phyloP scores from a whole-genome alignment of 2,329 filamentous ascomycete genomes.

The Beauveria varroae region DNA sequence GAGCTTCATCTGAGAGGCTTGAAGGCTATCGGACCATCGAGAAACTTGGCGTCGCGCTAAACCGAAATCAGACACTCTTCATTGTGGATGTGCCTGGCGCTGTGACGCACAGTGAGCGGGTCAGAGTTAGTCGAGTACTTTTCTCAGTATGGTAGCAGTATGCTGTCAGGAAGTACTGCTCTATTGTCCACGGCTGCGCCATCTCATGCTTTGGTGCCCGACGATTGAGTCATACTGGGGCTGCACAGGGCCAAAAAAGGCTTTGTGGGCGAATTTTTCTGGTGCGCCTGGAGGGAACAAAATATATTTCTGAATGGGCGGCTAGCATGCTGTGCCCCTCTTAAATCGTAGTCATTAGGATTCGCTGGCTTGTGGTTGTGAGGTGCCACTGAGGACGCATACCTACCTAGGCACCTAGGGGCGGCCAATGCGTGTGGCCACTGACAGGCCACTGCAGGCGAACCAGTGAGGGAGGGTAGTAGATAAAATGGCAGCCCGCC shows the following conservation, averaged over 20 bases:
- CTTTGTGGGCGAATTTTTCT: not conserved
- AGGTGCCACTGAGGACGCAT: too few relatives aligned
- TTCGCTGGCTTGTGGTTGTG: not conserved
- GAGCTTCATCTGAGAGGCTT: not conserved
- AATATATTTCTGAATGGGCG: not conserved
- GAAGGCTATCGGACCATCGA: not conserved
- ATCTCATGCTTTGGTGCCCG: constrained; percentile 4
- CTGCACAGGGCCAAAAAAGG: not conserved
- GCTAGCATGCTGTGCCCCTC: constrained; percentile 1
- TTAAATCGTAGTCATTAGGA: not conserved
- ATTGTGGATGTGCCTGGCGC: not conserved
- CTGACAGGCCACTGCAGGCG: not conserved
- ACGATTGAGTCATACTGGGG: constrained; percentile 11
- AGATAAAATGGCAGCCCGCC: constrained; percentile 9
- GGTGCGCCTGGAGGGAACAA: not conserved
- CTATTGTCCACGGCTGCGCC: not conserved
- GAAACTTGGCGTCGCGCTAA: not conserved
- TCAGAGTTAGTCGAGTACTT: not conserved
- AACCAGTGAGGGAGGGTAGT: not conserved
- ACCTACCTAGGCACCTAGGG: not conserved
- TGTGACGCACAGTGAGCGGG: constrained; percentile 1
- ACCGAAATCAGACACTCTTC: not conserved
- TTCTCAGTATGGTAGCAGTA: too few relatives aligned
- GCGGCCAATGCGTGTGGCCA: not conserved
- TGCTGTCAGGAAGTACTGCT: not conserved